phyloP scores from a whole-genome alignment of 768 basidiomycete species.

The Tubosaeta brunneosetosa region DNA sequence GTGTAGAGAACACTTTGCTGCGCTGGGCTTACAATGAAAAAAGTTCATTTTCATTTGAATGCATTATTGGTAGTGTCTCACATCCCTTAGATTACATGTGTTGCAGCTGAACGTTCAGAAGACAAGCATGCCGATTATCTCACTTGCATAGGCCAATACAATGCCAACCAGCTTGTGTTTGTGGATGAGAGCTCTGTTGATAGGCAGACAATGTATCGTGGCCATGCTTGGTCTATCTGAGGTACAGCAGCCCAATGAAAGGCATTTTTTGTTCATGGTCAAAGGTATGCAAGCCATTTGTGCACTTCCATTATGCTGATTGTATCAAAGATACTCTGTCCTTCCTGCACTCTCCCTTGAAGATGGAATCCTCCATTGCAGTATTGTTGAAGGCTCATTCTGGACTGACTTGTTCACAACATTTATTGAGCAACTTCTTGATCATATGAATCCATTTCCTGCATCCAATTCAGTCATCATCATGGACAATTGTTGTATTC shows the following conservation, averaged over 20 bases:
- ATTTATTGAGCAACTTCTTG: not conserved
- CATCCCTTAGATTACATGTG: not conserved
- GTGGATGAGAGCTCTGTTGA: not conserved
- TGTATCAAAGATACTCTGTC: not conserved
- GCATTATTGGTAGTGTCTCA: no score
- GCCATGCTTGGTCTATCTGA: not conserved
- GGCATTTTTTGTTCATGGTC: not conserved
- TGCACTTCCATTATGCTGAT: no score
- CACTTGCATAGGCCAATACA: not conserved
- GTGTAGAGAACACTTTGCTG: not conserved
- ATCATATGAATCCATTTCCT: not conserved
- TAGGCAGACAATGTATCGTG: not conserved
- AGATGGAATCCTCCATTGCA: conserved; percentile 1
- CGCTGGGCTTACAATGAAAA: not conserved
- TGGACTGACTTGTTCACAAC: not conserved
- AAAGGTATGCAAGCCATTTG: not conserved
- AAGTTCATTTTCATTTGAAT: no score
- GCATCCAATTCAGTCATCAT: not conserved
- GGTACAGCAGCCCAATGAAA: not conserved
- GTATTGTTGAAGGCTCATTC: not conserved
- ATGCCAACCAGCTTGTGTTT: not conserved
- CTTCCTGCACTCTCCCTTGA: not conserved
- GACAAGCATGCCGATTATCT: not conserved
- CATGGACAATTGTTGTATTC: conserved; percentile 5
- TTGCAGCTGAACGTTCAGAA: not conserved